Base-by-base conservation (phyloP, 495 filamentous ascomycete species). In the Chaetomium tenue region DNA sequence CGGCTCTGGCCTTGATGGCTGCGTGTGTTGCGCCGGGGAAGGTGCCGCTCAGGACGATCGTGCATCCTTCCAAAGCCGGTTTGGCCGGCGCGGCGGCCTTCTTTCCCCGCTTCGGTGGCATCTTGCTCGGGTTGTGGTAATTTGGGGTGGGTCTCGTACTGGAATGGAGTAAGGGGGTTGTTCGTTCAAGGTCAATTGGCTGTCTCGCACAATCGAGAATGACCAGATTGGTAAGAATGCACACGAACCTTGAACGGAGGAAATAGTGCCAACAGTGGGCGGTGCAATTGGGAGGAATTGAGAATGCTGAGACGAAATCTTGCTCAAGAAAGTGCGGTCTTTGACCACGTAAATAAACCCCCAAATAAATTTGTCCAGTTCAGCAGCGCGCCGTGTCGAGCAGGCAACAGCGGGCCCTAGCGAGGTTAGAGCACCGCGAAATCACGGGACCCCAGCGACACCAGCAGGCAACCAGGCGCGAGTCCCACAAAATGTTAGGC, bases 11-110 rank as follows among this genome's bases (percentile, higher is more conserved):
- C 66, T 81, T 78, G 15, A 84, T 66, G 9, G 66, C 65, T 11
- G 65, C 74, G 67, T 90, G 88, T 16, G 79, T 81, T 20, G 75
- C 73, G 8, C 78, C 78, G 0, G 82, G 78, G 57, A 90, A 86
- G 0, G 81, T 80, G 23, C 89, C 88, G 63, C 84, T 86, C 28
- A 89, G 71, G n/a, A 81, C 83, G 46, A 91, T 78, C 16, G 73
- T 75, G 37, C 81, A 75, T 2, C 76, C 77, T 20, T 79, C 73
- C 18, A 86, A 67, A 1, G 78, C 68, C 3, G 65, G 71, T 6
- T 56, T 51, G 18, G 73, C 60, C n/a, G 74, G 58, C 9, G 68
- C 70, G 53, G 67, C 68, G 18, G 66, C 70, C 59, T 69, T 73
- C 62, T 72, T 72, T 16, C 48, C 67, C 55, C 63, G 58, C 40